Base-by-base conservation (phyloP, 768 basidiomycete species). In the Hericium alpestre region DNA sequence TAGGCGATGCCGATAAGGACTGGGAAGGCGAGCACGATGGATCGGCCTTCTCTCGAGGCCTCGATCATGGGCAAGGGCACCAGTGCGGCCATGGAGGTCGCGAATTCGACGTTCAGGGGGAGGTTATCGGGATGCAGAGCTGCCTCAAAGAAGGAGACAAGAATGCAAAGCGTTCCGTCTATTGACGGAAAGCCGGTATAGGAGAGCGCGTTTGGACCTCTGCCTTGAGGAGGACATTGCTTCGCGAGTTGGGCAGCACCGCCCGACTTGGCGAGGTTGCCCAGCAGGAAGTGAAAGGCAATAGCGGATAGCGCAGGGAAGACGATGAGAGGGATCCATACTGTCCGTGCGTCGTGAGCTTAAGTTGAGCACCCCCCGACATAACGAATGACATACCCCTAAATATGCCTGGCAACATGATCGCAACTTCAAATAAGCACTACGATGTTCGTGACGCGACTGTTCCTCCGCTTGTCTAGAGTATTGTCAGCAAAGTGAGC, bases 71-170 rank as follows among this genome's bases (percentile, higher is more conserved):
- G 55, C 22, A 62, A 52, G 1, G 54, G 59, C 1, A 61, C 7
- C 18, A 57, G 50, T 1, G 52, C n/a, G 10, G 61, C 38, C 37
- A 25, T 43, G 2, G 61, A 62, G 1, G 54, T 23, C 2, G 38
- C 3, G 38, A 62, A 61, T 16, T 62, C 56, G 1, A 38, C 54
- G 32, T 25, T 13, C 51, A 62, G 51, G 38, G 54, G 56, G 8
- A 58, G 20, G 48, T 27, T 20, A 20, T 48, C 22, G 41, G 56
- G 18, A 23, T 54, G 53, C 16, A 61, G 38, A 40, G 39, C 39
- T 2, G 54, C 43, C 20, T 58, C 59, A 18, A 60, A 60, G 51
- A 62, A 62, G 39, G 59, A 7, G 48, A 62, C 59, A n/a, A 61
- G 40, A 22, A 55, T 0, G 52, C 61, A 62, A 32, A 62, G 51